phyloP scores from a whole-genome alignment of 805 yeast genomes.

The Zygosaccharomyces bailii region DNA sequence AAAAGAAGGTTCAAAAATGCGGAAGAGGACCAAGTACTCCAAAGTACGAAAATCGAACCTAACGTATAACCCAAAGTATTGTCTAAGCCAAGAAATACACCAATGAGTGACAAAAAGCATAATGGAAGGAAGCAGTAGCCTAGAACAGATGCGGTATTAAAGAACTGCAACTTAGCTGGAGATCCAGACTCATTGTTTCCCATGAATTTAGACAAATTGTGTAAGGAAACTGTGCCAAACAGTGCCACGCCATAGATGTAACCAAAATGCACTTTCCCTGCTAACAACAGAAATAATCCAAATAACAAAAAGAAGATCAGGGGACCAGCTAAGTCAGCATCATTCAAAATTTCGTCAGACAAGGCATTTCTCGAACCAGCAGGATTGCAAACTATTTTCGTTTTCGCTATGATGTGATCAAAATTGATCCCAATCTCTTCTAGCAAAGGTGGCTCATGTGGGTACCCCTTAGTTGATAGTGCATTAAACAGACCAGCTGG shows the following conservation, averaged over 20 bases:
- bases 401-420: conserved; percentile 77
- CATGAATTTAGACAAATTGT: conserved; percentile 83
- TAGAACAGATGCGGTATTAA: conserved; percentile 81
- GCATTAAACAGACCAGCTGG: conserved; percentile 85
- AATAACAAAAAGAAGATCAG: conserved; percentile 80
- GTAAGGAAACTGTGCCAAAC: conserved; percentile 83
- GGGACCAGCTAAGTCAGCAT: conserved; percentile 94
- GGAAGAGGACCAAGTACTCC: conserved; percentile 93
- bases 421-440: conserved; percentile 95
- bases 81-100: conserved; percentile 74
- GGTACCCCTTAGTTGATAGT: conserved; percentile 86
- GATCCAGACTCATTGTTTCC: conserved; percentile 45
- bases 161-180: conserved; percentile 41
- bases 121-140: conserved; percentile 93
- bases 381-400: conserved; percentile 82
- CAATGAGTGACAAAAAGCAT: conserved; percentile 53
- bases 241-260: conserved; percentile 95
- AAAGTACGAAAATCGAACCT: conserved; percentile 63
- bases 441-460: conserved; percentile 89
- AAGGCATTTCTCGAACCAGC: conserved; percentile 47
- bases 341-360: conserved; percentile 74
- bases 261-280: conserved; percentile 96
- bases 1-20: conserved; percentile 87
- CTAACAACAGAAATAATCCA: conserved; percentile 74
- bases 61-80: conserved; percentile 68